Evolutionary conservation across 805 yeast species (phyloP), one percentile per base, ranked within the genome.

Genomic region (Pichia nanzhaoensis): DNA sequence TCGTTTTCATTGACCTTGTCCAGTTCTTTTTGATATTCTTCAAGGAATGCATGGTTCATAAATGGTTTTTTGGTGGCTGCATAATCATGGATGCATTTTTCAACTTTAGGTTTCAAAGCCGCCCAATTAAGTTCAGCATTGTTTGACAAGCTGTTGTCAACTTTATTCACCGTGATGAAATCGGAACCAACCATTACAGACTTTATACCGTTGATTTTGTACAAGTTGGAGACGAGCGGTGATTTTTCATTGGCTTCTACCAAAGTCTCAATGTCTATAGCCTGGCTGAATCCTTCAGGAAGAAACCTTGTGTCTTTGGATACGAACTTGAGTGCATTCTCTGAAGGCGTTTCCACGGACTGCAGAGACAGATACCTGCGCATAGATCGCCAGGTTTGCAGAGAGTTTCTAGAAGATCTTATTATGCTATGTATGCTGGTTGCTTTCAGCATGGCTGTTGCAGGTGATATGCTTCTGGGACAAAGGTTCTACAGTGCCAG

Each of bases 121-220:
- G 44, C 32, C 70, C 70, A 66, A 20, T 55, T 47, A n/a, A 65
- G 48, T 36, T 62, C 61, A 1, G 65, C 60, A 42, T 65, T 61
- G 43, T 62, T 60, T 2, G 66, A 58, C 9, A 65, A 45, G 2
- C 48, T 43, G 1, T 50, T 47, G 17, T 64, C 69, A 36, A 65
- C 61, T 59, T 84, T 84, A 60, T 80, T 83, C 8, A 84, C 78
- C 0, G 91, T 82, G 43, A 84, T 63, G 53, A 84, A 84, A 55
- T 83, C 75, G n/a, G 75, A 75, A 17, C 91, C 91, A 52, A 84
- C 75, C 80, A 84, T 75, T 17, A 84, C 65, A 0, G 87, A 78
- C 52, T 70, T 78, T n/a, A 84, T 84, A 0, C 84, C 85, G 53
- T 79, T 67, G 19, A 77, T 45, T 50, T 73, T 71, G 70, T 82